Evolutionary conservation across 345 rosid genomes (phyloP).

Genomic region (Clarkia xantiana): DNA sequence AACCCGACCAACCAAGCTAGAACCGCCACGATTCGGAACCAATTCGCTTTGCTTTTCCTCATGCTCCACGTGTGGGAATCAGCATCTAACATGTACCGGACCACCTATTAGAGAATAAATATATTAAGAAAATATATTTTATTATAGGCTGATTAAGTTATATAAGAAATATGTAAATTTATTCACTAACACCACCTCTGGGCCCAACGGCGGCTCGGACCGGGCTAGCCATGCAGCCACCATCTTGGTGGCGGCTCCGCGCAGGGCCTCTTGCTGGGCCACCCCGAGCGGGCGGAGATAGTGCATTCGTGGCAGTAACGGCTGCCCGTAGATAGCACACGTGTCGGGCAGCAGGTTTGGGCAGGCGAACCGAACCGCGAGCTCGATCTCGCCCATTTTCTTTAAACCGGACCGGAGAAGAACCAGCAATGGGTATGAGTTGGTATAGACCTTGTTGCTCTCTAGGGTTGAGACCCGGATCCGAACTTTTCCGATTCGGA

Average conservation of each 20-base stretch:
- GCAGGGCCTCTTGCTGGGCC: slow-evolving; percentile 83
- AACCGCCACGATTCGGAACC: slow-evolving; percentile 88
- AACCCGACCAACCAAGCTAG: slow-evolving; percentile 88
- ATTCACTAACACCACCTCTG: too few relatives aligned
- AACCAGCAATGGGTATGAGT: slow-evolving; percentile 68
- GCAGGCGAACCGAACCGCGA: slow-evolving; percentile 83
- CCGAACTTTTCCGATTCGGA: slow-evolving; percentile 64
- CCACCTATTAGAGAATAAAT: too few relatives aligned
- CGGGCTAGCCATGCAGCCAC: slow-evolving; percentile 74
- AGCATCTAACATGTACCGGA: slow-evolving; percentile 83
- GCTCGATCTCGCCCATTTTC: slow-evolving; percentile 93
- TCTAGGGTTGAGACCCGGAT: slow-evolving; percentile 81
- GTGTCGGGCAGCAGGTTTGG: slow-evolving; percentile 72
- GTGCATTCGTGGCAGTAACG: slow-evolving; percentile 84
- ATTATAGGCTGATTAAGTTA: too few relatives aligned
- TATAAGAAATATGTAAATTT: too few relatives aligned
- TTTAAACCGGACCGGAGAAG: slow-evolving; percentile 51
- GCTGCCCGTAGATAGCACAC: slow-evolving; percentile 62
- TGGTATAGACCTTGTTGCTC: slow-evolving; percentile 79
- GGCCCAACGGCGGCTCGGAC: slow-evolving; percentile 81
- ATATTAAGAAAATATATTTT: too few relatives aligned
- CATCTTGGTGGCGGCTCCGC: slow-evolving; percentile 82
- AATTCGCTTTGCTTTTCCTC: slow-evolving; percentile 89
- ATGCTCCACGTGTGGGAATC: slow-evolving; percentile 97
- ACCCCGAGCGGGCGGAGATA: slow-evolving; percentile 88